Base-by-base conservation (phyloP, 2,329 filamentous ascomycete species). In the Fragosphaeria purpurea region DNA sequence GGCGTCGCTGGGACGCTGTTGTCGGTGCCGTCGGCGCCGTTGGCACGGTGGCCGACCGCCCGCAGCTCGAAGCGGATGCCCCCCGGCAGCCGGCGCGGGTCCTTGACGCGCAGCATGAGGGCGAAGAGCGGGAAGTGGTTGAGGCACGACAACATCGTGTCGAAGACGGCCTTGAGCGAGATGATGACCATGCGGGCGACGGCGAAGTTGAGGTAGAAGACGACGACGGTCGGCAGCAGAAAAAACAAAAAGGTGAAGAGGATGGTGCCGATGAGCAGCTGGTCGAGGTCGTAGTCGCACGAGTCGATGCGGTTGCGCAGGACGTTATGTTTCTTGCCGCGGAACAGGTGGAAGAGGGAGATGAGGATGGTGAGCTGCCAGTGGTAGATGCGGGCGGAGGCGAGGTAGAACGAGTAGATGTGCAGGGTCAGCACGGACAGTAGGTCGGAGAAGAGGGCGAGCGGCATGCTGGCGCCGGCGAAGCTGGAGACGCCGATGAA, bases 41-140 rank as follows among this genome's bases (percentile, higher is more conserved):
- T 6, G 7, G n/a, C 33, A 12, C 32, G n/a, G 59, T 76, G 76
- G 68, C 80, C 83, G 75, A 91, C 81, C 70, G 91, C 81, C 70
- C 83, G 80, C 67, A 96, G 82, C 70, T 95, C 88, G 72, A 96
- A 97, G 60, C 83, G 84, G 63, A 96, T 89, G 52, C 88, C 88
- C 83, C 88, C 91, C 54, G 93, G 93, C 58, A 98, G 73, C 64
- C 93, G 82, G 65, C 83, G 77, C 7, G 90, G 88, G 67, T 98
- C 94, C 67, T 98, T 98, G 59, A 96, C 75, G 60, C 91, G 80
- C 53, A 98, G 74, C 94, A 98, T 98, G 51, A 97, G 72, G 33
- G 93, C 93, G 68, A 98, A 98, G 12, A 98, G 77, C 6, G 93
- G 94, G 60, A 98, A 98, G 67, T 98, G 94, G 63, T 98, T 98